phyloP scores from a whole-genome alignment of 345 rosid species.

The Dipteronia sinensis region DNA sequence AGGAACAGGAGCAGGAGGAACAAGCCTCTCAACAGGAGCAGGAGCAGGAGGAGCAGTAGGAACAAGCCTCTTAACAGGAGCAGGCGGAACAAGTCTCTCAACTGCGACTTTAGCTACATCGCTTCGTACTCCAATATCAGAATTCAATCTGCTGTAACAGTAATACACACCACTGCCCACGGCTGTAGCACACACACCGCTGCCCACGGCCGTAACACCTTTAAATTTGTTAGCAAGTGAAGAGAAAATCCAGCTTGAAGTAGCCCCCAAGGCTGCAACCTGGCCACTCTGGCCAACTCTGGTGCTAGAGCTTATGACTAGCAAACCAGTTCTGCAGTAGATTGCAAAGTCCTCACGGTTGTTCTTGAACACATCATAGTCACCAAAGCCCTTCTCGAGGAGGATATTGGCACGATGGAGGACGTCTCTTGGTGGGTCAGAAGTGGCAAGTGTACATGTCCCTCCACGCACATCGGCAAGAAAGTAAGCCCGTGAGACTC shows the following conservation, averaged over 20 bases:
- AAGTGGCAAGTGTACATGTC: constrained; percentile 65
- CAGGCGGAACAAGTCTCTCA: neutral
- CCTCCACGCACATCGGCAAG: constrained; percentile 73
- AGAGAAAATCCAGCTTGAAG: constrained; percentile 38
- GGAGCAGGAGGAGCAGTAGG: no score
- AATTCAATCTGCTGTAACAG: constrained; percentile 45
- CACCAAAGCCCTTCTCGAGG: constrained; percentile 69
- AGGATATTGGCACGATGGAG: constrained; percentile 59
- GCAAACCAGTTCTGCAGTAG: constrained; percentile 71
- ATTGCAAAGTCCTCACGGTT: constrained; percentile 81
- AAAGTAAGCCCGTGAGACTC: constrained; percentile 45
- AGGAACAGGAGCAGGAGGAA: no score
- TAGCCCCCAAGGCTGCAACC: constrained; percentile 56
- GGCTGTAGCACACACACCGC: neutral
- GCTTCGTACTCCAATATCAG: constrained; percentile 62
- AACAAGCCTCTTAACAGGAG: no score
- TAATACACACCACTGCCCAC: constrained; percentile 29
- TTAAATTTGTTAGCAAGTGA: constrained; percentile 21
- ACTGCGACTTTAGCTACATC: constrained; percentile 40
- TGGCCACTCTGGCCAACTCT: constrained; percentile 76
- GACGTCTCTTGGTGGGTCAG: constrained; percentile 61
- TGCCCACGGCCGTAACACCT: constrained; percentile 48
- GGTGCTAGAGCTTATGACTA: constrained; percentile 35
- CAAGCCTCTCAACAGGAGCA: neutral
- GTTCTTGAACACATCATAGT: constrained; percentile 59